Evolutionary conservation across 768 basidiomycete species (phyloP).

Genomic region (Pleurotus giganteus): DNA sequence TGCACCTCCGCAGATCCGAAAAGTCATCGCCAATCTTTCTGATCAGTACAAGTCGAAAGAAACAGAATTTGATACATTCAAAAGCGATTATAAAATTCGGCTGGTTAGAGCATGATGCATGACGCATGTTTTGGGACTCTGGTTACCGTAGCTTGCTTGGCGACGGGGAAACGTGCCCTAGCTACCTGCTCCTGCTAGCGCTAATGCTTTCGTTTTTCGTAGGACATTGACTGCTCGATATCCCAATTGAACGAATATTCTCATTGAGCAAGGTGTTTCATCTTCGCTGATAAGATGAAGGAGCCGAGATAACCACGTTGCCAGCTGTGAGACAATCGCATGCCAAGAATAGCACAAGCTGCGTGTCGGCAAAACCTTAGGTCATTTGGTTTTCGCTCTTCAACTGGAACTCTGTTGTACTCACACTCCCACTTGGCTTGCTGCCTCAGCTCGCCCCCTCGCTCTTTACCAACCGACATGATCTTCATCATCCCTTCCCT

Average conservation of each 20-base stretch:
- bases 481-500: constrained; percentile 26
- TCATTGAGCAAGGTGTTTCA: background rate
- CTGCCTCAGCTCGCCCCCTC: constrained; percentile 31
- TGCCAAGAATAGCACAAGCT: constrained; percentile 5
- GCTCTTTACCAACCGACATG: constrained; percentile 32
- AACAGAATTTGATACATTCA: constrained; percentile 77
- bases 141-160: constrained; percentile 12
- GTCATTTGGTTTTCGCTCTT: background rate
- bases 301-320: background rate
- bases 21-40: constrained; percentile 72
- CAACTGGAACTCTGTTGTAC: constrained; percentile 3
- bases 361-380: constrained; percentile 1
- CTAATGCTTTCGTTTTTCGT: constrained; percentile 11
- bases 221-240: too few species aligned
- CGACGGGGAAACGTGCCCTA: background rate
- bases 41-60: constrained; percentile 91
- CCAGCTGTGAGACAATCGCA: background rate
- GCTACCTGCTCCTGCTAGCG: too few species aligned
- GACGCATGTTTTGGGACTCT: background rate
- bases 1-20: constrained; percentile 60
- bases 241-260: too few species aligned
- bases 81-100: constrained; percentile 74
- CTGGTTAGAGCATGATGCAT: constrained; percentile 32
- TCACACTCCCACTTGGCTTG: constrained; percentile 17
- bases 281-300: constrained; percentile 3